Percentiles rank a stretch among this genome's conserved stretches.
These are phyloP conservation scores for Chloromonas sp. DNA, from an alignment of 163 green algal species.

Conservation along the genomic window DNA sequence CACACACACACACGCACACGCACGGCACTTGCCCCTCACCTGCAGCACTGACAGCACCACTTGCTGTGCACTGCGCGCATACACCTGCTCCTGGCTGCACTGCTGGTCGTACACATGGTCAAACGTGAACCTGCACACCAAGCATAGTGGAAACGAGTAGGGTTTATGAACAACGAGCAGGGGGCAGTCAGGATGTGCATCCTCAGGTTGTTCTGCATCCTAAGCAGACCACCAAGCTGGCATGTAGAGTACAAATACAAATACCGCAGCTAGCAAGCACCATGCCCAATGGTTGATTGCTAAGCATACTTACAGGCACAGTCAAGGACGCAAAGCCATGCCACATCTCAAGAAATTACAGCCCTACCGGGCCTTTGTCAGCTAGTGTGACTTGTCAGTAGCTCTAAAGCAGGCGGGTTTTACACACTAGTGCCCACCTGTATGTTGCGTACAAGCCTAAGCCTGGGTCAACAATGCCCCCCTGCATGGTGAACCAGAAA, in stretches of 20 bases:
- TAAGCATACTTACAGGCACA: too few species aligned
- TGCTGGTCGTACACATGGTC: slow-evolving; percentile 84
- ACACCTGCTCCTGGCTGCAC: slow-evolving; percentile 74
- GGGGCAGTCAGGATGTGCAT: background rate
- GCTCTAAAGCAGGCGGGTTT: too few species aligned
- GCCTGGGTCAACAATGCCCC: too few species aligned
- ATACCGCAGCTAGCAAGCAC: background rate
- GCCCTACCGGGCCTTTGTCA: too few species aligned
- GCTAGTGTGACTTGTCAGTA: too few species aligned
- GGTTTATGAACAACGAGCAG: background rate
- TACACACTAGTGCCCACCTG: too few species aligned
- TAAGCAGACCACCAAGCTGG: background rate
- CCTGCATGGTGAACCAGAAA: too few species aligned
- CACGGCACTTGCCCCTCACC: slow-evolving; percentile 24
- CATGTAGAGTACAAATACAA: background rate
- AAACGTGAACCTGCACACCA: slow-evolving; percentile 79
- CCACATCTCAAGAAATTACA: too few species aligned
- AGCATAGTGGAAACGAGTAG: background rate
- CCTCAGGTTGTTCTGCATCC: background rate
- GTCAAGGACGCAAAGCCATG: too few species aligned
- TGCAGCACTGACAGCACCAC: slow-evolving; percentile 80
- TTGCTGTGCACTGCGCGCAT: slow-evolving; percentile 63
- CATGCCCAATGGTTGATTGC: background rate
- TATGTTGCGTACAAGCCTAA: too few species aligned
- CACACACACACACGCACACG: too few species aligned